Base-by-base conservation (phyloP, 1,284 basidiomycete genomes). In the Xanthoconium separans region DNA sequence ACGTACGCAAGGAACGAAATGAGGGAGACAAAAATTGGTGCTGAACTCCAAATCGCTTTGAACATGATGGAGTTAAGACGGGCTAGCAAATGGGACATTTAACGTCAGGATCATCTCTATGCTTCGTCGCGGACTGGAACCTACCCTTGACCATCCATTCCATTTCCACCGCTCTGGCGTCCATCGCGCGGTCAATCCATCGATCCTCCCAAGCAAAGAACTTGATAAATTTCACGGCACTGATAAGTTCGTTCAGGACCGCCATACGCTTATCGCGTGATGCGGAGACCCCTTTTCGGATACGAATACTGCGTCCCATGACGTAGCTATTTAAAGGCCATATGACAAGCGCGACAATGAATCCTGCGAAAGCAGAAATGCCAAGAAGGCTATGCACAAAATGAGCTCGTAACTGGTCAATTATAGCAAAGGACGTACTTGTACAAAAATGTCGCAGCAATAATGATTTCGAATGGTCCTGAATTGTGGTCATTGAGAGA, bases 261-360 rank as follows among this genome's bases (percentile, higher is more conserved):
- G 78, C 81, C 83, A 97, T 95, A 2, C 95, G 81, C 65, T 85
- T 87, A 65, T 98, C 95, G 10, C 91, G 77, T 0, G 92, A 85
- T 11, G 82, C 78, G 41, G 88, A 74, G 24, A 91, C 70, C 9
- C 84, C 84, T 68, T 89, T 90, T 56, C 89, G 84, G 54, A 95
- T 92, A 48, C 83, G 71, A 31, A 85, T 76, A 50, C 79, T 82
- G 5, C 89, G 79, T 54, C 73, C 76, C 7, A 84, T 77, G 41
- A 93, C 68, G 56, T 73, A 80, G 53, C 79, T 84, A 66, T 92
- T 92, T 50, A 93, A 64, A 0, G 93, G 93, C 75, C 87, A 87
- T 15, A 84, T 84, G 15, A 88, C 69, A 15, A 88, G 56, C 6
- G 95, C 73, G n/a, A 91, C 79, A n/a, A 86, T 57, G 58, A 95